Evolutionary conservation across 116 monocot species (phyloP).

Genomic region (Cymodocea nodosa): DNA sequence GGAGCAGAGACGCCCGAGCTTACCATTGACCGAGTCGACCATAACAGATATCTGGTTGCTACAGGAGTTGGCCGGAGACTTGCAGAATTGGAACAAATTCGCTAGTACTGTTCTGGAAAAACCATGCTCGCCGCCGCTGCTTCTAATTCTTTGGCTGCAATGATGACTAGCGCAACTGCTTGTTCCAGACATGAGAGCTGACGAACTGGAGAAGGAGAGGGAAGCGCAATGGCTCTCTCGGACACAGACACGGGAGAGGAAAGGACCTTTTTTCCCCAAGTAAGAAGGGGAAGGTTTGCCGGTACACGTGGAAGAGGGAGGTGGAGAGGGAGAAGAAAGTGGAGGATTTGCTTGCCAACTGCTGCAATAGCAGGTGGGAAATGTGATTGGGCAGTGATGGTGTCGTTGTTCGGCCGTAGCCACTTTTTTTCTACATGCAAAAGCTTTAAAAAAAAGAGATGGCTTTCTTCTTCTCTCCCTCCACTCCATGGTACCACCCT

Average conservation of each 20-base stretch:
- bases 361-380: neutral
- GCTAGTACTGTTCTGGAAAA: neutral
- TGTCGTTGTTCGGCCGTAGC: neutral
- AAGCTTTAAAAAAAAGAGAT: no score
- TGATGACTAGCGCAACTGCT: neutral
- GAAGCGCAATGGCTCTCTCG: neutral
- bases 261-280: neutral
- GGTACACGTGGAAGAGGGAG: neutral
- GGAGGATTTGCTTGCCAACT: neutral
- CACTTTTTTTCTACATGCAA: no score
- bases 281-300: neutral
- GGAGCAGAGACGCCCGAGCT: slow-evolving; percentile 20
- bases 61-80: neutral
- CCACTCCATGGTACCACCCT: no score
- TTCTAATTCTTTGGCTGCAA: neutral
- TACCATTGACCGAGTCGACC: slow-evolving; percentile 10
- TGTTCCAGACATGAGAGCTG: neutral
- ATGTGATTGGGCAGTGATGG: neutral
- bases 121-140: neutral
- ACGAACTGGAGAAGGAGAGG: neutral
- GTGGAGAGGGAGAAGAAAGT: neutral
- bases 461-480: no score
- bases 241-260: neutral
- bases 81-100: neutral
- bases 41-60: neutral